Evolutionary conservation across 2,329 filamentous ascomycete genomes (phyloP), one percentile per base, ranked within the genome.

Genomic region (Colletotrichum acutatum): DNA sequence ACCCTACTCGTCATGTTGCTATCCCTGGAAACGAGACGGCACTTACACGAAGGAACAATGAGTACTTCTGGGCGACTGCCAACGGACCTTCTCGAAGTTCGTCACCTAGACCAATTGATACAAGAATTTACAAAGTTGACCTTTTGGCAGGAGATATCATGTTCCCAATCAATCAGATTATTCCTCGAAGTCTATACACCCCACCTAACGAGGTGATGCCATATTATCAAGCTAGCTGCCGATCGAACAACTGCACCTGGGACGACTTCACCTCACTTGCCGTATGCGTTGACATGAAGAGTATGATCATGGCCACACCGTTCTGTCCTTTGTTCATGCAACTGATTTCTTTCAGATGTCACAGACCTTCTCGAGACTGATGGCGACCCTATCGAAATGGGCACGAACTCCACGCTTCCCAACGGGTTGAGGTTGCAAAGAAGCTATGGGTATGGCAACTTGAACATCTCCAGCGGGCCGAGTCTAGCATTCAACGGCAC

Each of bases 191-290:
- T 8, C 14, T 70, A 9, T 30, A 65, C 42, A 66, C 68, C 6
- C 68, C 68, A 16, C 52, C 62, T 5, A 37, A 28, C 34, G 61
- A 65, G 5, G n/a, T 14, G 4, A 30, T 70, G 30, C 42, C 68
- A 1, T 70, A 66, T 26, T 30, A 68, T 56, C 34, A 22, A 49
- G 46, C 62, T 4, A 68, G 63, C 30, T 71, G 68, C 26, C 64
- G 26, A 46, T 32, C 68, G 6, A 52, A 56, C 26, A 62, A 71
- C 22, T 71, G 68, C 7, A 71, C 64, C 19, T 71, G 68, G 68
- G 56, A 65, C 5, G n/a, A n/a, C 16, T 63, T 62, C 1, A 67
- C 37, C 16, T 61, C 68, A 4, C 68, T 71, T 26, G 64, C 68
- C 7, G 46, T 71, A 26, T 68, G 63, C 3, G 66, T 68, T 9